Evolutionary conservation across 495 filamentous ascomycete genomes (phyloP), one percentile per base, ranked within the genome.

Genomic region (Tuber calosporum): DNA sequence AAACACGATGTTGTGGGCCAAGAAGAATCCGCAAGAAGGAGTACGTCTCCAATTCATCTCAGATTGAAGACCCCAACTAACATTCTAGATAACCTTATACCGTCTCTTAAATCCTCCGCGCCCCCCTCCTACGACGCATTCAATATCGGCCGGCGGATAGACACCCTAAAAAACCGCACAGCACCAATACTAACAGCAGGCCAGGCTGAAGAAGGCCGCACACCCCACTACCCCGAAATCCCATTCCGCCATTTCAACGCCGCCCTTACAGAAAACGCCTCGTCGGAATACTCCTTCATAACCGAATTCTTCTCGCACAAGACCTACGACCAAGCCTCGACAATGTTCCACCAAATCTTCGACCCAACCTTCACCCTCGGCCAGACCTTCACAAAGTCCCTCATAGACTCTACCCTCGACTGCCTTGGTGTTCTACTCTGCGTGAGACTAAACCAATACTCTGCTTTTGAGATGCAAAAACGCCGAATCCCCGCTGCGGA

Each of bases 221-320:
- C 87, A 4, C 89, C 89, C 9, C 93, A 97, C 80, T 93, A 95
- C 74, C 89, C 97, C 39, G 95, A 99, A 83, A 85, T 89, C 1
- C 91, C 92, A 20, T 99, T 99, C 83, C 89, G 91, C 39, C 92
- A 95, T 79, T 98, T 97, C 86, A 97, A 97, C 79, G 88, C 95
- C 41, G 95, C 95, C 2, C 85, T 99, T 34, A 86, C 97, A 73
- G 95, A 98, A 84, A 99, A 99, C 80, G 89, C 92, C 1, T 92
- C 92, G n/a, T 89, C 93, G 34, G 95, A 99, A 82, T 98, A 98
- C 83, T 90, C 92, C 13, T 98, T 99, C 79, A 87, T 98, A 68
- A 91, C 92, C 1, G 85, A 91, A 38, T 97, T 97, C 84, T 97
- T 99, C 86, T 87, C 89, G 17, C 85, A 92, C 75, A 82, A 86